Base-by-base conservation (phyloP, 176 grass and related monocot species). In the Hsuehochloa calcarea region DNA sequence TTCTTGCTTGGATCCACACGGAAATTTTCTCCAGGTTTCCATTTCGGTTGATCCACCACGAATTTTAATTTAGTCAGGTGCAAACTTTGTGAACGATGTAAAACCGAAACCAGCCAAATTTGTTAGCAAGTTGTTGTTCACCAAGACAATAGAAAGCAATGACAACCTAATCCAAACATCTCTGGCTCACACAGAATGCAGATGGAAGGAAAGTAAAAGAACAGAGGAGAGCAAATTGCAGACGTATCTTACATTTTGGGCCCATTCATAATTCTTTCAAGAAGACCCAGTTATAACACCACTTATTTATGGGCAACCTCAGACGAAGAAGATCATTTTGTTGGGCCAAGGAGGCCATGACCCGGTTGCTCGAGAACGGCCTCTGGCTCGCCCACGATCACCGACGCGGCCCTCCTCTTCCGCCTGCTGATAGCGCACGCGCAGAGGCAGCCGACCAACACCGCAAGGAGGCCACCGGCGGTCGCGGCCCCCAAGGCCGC, bases 41-140 rank as follows among this genome's bases (percentile, higher is more conserved):
- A 34, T 85, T 88, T 85, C 82, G 50, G 79, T 88, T 74, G 87
- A 78, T 34, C 90, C 90, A 34, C 90, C 90, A 73, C 16, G 47
- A 85, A 85, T 78, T 78, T 20, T 8, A 85, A 85, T 78, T 78
- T 20, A 8, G 66, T 56, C 64, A 31, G 19, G 47, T 34, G 65
- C 79, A 10, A 20, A 72, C 77, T 50, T 55, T 68, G 43, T 83
- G 72, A 86, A 40, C 20, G n/a, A 40, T 4, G 46, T 43, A 5
- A 10, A 87, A 3, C 72, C 22, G 65, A 37, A 78, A 61, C 43
- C 54, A 4, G 55, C 23, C 74, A 65, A 65, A 84, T 25, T 55
- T 88, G 80, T 88, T 88, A 79, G 45, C 73, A 19, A 3, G 27
- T 13, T 88, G 73, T 56, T 72, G 87, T 12, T 88, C 67, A 79